Percentiles rank a stretch among this genome's conserved stretches.
These are phyloP conservation scores for Pseudomassariella vexata DNA, from an alignment of 2,329 filamentous ascomycete genomes.

Conservation along the genomic window DNA sequence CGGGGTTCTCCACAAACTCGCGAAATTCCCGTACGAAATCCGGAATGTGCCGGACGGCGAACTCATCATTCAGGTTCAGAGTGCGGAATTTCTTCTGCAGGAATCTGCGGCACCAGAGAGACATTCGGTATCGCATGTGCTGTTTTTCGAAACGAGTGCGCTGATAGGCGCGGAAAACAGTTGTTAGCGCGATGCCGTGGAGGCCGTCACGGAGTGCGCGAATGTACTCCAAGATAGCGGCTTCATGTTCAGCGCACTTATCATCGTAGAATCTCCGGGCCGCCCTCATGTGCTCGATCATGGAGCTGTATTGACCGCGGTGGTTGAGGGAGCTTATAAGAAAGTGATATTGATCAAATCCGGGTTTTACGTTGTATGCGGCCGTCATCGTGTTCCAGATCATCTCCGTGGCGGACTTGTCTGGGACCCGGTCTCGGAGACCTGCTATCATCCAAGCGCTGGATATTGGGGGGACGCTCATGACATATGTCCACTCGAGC, in stretches of 20 bases:
- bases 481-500: conserved; percentile 60
- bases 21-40: conserved; percentile 40
- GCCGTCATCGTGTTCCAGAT: conserved; percentile 56
- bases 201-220: conserved; percentile 17
- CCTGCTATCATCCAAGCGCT: conserved; percentile 30
- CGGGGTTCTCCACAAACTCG: conserved; percentile 33
- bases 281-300: conserved; percentile 22
- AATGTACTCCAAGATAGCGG: conserved; percentile 17
- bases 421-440: conserved; percentile 27
- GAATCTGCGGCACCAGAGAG: conserved; percentile 18
- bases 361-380: conserved; percentile 52
- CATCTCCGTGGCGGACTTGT: conserved; percentile 35
- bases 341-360: conserved; percentile 46
- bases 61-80: conserved; percentile 6
- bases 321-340: conserved; percentile 38
- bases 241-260: conserved; percentile 17
- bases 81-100: conserved; percentile 10
- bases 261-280: conserved; percentile 20
- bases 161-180: conserved; percentile 15
- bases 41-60: conserved; percentile 27
- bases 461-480: conserved; percentile 32
- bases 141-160: conserved; percentile 20
- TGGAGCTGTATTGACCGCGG: conserved; percentile 6
- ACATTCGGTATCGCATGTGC: conserved; percentile 25
- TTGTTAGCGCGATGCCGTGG: conserved; percentile 13